A percentile compares a stretch with the other conserved stretches of the same genome.
Evolutionary conservation across 2,329 filamentous ascomycete species (phyloP).

Genomic region (Rhinocladiella mackenziei): DNA sequence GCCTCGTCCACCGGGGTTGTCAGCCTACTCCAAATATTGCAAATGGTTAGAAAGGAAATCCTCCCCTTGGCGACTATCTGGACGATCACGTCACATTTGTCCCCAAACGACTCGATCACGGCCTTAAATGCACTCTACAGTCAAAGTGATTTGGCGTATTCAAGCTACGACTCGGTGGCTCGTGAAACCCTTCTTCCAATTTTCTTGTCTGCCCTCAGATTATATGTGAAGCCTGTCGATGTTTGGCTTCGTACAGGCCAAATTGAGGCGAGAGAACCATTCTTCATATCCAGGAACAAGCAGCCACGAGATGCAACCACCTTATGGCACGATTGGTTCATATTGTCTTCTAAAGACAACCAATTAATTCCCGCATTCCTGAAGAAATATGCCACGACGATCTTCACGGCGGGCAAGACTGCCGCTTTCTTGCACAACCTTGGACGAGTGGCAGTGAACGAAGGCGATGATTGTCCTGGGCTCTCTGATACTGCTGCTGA

Average conservation of each 20-base stretch:
- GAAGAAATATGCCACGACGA: constrained; percentile 5
- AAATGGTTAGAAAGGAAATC: constrained; percentile 4
- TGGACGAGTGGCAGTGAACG: background rate
- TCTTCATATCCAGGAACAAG: constrained; percentile 16
- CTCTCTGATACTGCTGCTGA: constrained; percentile 8
- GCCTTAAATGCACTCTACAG: constrained; percentile 13
- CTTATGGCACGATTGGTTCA: constrained; percentile 26
- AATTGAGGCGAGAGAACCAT: constrained; percentile 4
- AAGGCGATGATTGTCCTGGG: background rate
- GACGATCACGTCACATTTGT: constrained; percentile 5
- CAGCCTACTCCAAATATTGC: constrained; percentile 17
- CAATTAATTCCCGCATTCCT: constrained; percentile 17
- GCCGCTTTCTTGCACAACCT: constrained; percentile 19
- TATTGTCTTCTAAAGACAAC: constrained; percentile 4
- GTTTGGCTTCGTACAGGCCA: constrained; percentile 17
- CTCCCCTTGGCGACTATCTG: constrained; percentile 5
- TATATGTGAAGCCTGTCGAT: constrained; percentile 19
- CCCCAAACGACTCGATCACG: constrained; percentile 7
- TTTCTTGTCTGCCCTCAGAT: constrained; percentile 13
- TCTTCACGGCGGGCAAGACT: constrained; percentile 24
- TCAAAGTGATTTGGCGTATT: constrained; percentile 13
- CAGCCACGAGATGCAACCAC: constrained; percentile 7
- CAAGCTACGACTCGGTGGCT: constrained; percentile 6
- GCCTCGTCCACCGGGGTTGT: constrained; percentile 10
- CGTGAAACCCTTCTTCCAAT: constrained; percentile 13